These are phyloP conservation scores for Fusarium multiceps DNA, from an alignment of 2,329 filamentous ascomycete genomes.

Conservation along the genomic window DNA sequence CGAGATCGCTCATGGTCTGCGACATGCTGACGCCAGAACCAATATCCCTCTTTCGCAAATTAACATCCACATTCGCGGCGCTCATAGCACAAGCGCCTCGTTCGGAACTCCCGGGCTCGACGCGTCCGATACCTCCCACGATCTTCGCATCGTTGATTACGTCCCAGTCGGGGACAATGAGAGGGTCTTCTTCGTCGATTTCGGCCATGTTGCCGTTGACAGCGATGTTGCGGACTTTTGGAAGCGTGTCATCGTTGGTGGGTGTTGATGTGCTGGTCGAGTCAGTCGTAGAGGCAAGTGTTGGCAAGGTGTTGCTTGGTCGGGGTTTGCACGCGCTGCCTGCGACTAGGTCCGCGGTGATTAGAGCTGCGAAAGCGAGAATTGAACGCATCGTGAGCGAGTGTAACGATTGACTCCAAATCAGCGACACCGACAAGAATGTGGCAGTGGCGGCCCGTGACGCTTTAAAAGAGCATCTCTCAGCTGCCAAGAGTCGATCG, in stretches of 20 bases:
- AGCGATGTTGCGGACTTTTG: slow-evolving; percentile 1
- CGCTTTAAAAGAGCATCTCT: neutral
- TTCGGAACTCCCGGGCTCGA: neutral
- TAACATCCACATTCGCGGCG: neutral
- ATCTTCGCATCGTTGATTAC: slow-evolving; percentile 2
- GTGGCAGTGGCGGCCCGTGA: neutral
- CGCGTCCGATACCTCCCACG: slow-evolving; percentile 2
- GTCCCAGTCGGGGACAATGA: neutral
- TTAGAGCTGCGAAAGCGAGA: neutral
- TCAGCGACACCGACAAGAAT: too few species aligned
- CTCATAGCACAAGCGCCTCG: slow-evolving; percentile 14
- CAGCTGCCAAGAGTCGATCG: neutral
- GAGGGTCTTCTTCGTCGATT: neutral
- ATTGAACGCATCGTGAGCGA: neutral
- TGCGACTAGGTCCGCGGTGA: neutral
- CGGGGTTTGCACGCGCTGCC: slow-evolving; percentile 11
- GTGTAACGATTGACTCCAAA: neutral
- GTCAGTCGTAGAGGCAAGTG: neutral
- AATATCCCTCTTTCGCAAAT: neutral
- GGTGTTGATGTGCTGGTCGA: neutral
- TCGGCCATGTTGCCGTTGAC: slow-evolving; percentile 17
- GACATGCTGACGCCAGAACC: slow-evolving; percentile 10
- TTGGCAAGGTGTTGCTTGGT: neutral
- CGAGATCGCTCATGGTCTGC: neutral
- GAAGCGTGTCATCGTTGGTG: neutral